These are phyloP conservation scores for Melaleuca alternifolia DNA, from an alignment of 345 rosid species.

Conservation along the genomic window DNA sequence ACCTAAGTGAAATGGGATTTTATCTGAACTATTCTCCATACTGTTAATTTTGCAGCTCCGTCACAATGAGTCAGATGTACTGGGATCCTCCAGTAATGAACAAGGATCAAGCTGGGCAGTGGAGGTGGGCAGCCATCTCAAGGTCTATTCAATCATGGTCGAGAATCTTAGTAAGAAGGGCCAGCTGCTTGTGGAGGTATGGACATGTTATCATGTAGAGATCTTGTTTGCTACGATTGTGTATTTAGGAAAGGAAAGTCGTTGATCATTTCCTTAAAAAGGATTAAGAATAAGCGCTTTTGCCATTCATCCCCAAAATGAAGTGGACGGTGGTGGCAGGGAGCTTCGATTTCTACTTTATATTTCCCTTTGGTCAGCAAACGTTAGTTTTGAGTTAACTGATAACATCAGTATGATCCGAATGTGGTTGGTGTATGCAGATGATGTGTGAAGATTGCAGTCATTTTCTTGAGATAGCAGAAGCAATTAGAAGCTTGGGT, in stretches of 20 bases:
- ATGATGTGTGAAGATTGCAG: slow-evolving; percentile 88
- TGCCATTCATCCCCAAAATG: background rate
- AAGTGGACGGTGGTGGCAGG: background rate
- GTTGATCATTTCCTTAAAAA: background rate
- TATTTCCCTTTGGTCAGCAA: background rate
- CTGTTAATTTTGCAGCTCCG: slow-evolving; percentile 33
- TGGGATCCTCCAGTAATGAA: slow-evolving; percentile 27
- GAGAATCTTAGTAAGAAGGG: slow-evolving; percentile 80
- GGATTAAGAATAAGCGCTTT: background rate
- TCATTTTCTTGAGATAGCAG: slow-evolving; percentile 92
- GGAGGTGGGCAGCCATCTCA: slow-evolving; percentile 86
- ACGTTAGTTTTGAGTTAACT: background rate
- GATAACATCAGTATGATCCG: background rate
- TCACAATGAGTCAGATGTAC: slow-evolving; percentile 35
- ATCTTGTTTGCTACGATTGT: background rate
- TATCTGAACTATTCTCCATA: slow-evolving; percentile 3
- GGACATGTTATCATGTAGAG: background rate
- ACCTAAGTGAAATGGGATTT: background rate
- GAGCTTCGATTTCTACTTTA: background rate
- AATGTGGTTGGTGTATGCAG: slow-evolving; percentile 32
- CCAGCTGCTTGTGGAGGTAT: slow-evolving; percentile 87
- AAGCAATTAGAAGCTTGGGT: slow-evolving; percentile 75
- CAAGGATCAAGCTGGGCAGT: slow-evolving; percentile 77
- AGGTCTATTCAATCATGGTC: slow-evolving; percentile 83
- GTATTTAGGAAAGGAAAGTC: background rate